Percentiles rank a stretch among this genome's conserved stretches.
These are phyloP conservation scores for Hyphodiscus hymeniophilus DNA, from an alignment of 495 filamentous ascomycete genomes.

Conservation along the genomic window DNA sequence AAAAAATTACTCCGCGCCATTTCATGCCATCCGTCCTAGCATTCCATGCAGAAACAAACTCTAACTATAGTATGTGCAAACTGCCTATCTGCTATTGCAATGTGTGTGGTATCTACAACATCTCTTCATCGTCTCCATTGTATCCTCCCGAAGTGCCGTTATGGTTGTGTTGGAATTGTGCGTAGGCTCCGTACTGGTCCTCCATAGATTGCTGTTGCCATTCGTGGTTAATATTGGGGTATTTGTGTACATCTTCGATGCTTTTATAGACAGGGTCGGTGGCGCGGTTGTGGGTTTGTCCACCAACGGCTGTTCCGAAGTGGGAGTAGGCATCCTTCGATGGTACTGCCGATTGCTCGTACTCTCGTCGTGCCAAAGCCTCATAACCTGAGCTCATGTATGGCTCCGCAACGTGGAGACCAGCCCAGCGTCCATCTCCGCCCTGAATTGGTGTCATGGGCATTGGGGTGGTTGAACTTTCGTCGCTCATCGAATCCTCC, in stretches of 20 bases:
- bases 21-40: background rate
- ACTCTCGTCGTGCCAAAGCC: slow-evolving; percentile 40
- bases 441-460: slow-evolving; percentile 43
- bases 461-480: slow-evolving; percentile 24
- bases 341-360: slow-evolving; percentile 30
- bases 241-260: slow-evolving; percentile 21
- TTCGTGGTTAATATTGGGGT: slow-evolving; percentile 21
- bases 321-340: slow-evolving; percentile 32
- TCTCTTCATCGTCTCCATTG: slow-evolving; percentile 21
- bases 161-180: slow-evolving; percentile 12
- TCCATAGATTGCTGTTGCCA: slow-evolving; percentile 42
- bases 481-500: slow-evolving; percentile 22
- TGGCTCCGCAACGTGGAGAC: slow-evolving; percentile 41
- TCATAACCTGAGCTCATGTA: slow-evolving; percentile 68
- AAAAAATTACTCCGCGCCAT: slow-evolving; percentile 1
- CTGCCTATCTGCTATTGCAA: slow-evolving; percentile 16
- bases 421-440: slow-evolving; percentile 40
- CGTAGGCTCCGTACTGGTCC: slow-evolving; percentile 39
- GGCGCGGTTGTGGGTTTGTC: slow-evolving; percentile 42
- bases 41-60: slow-evolving; percentile 13
- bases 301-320: slow-evolving; percentile 29
- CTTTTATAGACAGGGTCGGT: slow-evolving; percentile 55
- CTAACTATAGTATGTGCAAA: slow-evolving; percentile 5
- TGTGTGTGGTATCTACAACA: slow-evolving; percentile 24
- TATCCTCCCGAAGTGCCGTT: slow-evolving; percentile 1